Evolutionary conservation across 2,329 filamentous ascomycete genomes (phyloP).

Genomic region (Botryotinia convoluta): DNA sequence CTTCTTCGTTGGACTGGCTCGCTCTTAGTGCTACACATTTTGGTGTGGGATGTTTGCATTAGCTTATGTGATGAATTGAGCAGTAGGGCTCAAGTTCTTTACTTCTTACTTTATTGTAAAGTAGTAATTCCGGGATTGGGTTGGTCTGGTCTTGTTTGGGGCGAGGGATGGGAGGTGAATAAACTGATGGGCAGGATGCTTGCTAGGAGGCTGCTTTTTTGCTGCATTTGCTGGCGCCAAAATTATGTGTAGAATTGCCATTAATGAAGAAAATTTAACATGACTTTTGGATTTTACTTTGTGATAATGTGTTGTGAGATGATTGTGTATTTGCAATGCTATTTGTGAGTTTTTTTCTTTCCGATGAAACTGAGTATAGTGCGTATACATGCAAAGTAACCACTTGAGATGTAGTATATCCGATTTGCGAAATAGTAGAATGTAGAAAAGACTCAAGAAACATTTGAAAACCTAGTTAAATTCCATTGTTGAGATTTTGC

Average conservation of each 20-base stretch:
- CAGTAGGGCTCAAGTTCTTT: background rate
- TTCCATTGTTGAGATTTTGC: conserved; percentile 4
- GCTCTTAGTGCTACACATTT: background rate
- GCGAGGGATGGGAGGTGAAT: background rate
- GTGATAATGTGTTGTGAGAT: background rate
- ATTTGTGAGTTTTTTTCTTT: background rate
- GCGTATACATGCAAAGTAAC: background rate
- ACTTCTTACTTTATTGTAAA: conserved; percentile 9
- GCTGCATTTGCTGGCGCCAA: conserved; percentile 3
- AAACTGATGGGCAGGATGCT: conserved; percentile 3
- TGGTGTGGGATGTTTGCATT: background rate
- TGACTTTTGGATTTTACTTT: background rate
- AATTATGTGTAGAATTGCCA: conserved; percentile 13
- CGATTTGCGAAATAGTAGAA: background rate
- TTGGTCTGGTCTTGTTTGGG: conserved; percentile 2
- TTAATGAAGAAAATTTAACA: background rate
- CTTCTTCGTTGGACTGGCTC: background rate
- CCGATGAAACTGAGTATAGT: background rate
- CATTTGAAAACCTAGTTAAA: background rate
- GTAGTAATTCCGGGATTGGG: conserved; percentile 6
- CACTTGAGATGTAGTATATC: background rate
- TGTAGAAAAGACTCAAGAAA: background rate
- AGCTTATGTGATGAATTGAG: background rate
- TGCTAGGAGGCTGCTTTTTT: conserved; percentile 9
- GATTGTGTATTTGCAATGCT: background rate